Percentiles rank a stretch among this genome's conserved stretches.
These are phyloP conservation scores for Thalassiosira livingstoniorum DNA, from an alignment of 352 stramenopile genomes.

Conservation along the genomic window DNA sequence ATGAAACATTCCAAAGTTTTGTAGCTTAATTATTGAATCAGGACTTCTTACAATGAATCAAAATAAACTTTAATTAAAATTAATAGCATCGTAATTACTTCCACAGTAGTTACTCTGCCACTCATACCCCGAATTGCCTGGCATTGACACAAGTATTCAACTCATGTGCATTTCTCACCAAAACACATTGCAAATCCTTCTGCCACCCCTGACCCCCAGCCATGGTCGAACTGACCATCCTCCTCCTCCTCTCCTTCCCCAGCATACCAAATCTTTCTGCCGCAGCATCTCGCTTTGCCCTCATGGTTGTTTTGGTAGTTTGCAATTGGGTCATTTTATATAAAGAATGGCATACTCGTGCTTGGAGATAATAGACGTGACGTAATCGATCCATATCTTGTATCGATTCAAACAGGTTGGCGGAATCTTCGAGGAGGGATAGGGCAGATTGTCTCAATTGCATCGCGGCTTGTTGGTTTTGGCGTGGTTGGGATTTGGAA, in stretches of 20 bases:
- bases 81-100: too few relatives aligned
- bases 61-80: too few relatives aligned
- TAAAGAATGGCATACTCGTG: constrained; percentile 51
- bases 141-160: too few relatives aligned
- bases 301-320: too few relatives aligned
- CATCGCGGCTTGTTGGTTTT: too few relatives aligned
- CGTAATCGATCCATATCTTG: constrained; percentile 63
- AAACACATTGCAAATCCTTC: not conserved
- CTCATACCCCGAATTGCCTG: too few relatives aligned
- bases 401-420: constrained; percentile 59
- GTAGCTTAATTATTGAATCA: too few relatives aligned
- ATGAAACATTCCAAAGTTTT: too few relatives aligned
- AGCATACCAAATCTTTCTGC: constrained; percentile 54
- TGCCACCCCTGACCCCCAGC: not conserved
- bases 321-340: constrained; percentile 13
- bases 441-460: constrained; percentile 31
- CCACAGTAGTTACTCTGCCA: too few relatives aligned
- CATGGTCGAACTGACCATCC: constrained; percentile 2
- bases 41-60: too few relatives aligned
- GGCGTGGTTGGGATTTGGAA: too few relatives aligned
- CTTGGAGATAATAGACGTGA: constrained; percentile 75
- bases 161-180: not conserved
- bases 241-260: not conserved
- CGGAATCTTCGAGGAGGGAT: constrained; percentile 37
- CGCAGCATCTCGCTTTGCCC: constrained; percentile 54